Base-by-base conservation (phyloP, 225 moss, liverwort and hornwort species). In the Lunularia cruciata region DNA sequence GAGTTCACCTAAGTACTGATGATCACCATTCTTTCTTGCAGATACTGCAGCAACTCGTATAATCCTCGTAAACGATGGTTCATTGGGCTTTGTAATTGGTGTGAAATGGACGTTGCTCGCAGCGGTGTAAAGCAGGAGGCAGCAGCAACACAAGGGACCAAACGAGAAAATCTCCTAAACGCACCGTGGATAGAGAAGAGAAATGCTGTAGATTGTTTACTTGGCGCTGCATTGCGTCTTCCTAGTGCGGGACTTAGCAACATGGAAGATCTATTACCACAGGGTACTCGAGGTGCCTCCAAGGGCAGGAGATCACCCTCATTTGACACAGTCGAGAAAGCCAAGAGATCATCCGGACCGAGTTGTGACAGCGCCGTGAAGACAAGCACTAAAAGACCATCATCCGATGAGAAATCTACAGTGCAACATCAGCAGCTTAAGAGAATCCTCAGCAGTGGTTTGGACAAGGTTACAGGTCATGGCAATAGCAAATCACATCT, bases 31-130 rank as follows among this genome's bases (percentile, higher is more conserved):
- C n/a, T 43, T 32, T 20, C 3, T 30, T 30, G 54, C 76, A 76
- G 76, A 60, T 76, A 76, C 25, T 76, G 76, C 46, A 70, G 76
- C 34, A 76, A 76, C 22, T 76, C 76, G 1, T 76, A 76, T 51
- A 70, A 76, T 45, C 76, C 76, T 0, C 62, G 70, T 1, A 76
- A 76, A 37, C 55, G 76, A 20, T 76, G 76, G 76, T 70, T 55
- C 61, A 70, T 76, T 0, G 57, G 76, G 40, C 55, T 70, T 0
- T 76, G 76, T 13, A 76, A 76, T 57, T 70, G 69, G 76, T 76
- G 76, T 25, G 76, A 76, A 55, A 36, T 59, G 22, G 76, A 76
- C 0, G 75, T 37, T 18, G 62, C 54, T 5, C 61, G 49, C 36
- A 49, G 27, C 12, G 25, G 12, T 37, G n/a, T 6, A 6, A 57